Conservation (phyloP, 495 filamentous ascomycete species). For the Podospora fimiseda region DNA sequence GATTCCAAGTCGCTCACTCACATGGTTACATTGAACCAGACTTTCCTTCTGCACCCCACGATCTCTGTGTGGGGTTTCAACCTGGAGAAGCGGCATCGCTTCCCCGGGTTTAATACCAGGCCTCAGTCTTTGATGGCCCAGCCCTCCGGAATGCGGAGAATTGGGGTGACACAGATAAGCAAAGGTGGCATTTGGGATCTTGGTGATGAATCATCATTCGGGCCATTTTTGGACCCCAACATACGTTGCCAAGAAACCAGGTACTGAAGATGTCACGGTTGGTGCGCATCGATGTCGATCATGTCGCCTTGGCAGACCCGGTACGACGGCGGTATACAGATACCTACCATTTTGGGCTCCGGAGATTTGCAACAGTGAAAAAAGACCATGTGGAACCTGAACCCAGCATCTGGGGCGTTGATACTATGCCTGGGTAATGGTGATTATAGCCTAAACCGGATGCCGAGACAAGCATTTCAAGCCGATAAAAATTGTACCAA, state of each 20-base stretch:
- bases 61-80: not conserved
- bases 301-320: not conserved
- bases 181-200: not conserved
- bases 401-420: not conserved
- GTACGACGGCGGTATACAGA: too few relatives aligned
- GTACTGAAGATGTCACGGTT: not conserved
- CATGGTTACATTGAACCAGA: too few relatives aligned
- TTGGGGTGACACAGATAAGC: not conserved
- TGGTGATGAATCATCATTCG: not conserved
- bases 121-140: not conserved
- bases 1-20: too few relatives aligned
- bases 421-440: not conserved
- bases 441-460: slow-evolving; percentile 2
- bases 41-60: not conserved
- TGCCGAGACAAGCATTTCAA: not conserved
- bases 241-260: not conserved
- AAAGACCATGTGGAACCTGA: not conserved
- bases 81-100: not conserved
- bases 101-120: not conserved
- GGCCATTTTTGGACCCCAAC: not conserved
- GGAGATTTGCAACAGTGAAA: not conserved
- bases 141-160: not conserved
- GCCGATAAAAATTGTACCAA: not conserved
- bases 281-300: not conserved
- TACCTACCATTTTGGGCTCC: not conserved